Evolutionary conservation across 306 rosid species (phyloP).

Genomic region (Canavalia ensiformis): DNA sequence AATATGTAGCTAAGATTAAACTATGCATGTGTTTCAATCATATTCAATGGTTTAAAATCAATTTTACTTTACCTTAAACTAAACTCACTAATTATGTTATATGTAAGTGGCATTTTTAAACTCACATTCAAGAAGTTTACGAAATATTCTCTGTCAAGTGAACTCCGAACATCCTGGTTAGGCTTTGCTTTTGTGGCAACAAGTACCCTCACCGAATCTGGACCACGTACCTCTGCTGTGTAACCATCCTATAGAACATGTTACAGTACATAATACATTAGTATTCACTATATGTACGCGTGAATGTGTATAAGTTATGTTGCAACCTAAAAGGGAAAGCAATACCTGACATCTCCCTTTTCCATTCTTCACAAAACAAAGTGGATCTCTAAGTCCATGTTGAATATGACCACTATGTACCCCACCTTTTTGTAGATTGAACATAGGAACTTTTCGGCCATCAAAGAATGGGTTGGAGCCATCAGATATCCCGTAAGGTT

Average conservation of each 20-base stretch:
- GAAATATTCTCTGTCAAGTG: conserved; percentile 80
- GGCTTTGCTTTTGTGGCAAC: conserved; percentile 94
- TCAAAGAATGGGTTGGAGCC: conserved; percentile 90
- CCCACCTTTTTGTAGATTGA: conserved; percentile 69
- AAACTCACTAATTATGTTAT: too few species aligned
- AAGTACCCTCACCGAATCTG: conserved; percentile 78
- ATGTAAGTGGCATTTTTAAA: conserved; percentile 10
- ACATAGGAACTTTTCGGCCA: conserved; percentile 66
- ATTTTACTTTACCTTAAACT: too few species aligned
- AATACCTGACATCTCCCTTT: conserved; percentile 87
- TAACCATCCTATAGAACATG: conserved; percentile 79
- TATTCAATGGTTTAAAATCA: too few species aligned
- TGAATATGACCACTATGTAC: conserved; percentile 94
- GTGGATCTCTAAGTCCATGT: conserved; percentile 81
- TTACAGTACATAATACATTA: conserved; percentile 37
- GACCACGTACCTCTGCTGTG: conserved; percentile 69
- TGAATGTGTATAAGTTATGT: not conserved
- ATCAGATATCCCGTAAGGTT: conserved; percentile 81
- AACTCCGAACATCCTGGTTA: conserved; percentile 59
- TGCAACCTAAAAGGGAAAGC: conserved; percentile 9
- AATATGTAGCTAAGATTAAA: too few species aligned
- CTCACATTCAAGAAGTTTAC: conserved; percentile 76
- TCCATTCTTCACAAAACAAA: conserved; percentile 74
- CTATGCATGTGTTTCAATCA: too few species aligned
- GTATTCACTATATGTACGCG: not conserved